Conservation (phyloP, 208 protist species). For the Porcisia hertigi region DNA sequence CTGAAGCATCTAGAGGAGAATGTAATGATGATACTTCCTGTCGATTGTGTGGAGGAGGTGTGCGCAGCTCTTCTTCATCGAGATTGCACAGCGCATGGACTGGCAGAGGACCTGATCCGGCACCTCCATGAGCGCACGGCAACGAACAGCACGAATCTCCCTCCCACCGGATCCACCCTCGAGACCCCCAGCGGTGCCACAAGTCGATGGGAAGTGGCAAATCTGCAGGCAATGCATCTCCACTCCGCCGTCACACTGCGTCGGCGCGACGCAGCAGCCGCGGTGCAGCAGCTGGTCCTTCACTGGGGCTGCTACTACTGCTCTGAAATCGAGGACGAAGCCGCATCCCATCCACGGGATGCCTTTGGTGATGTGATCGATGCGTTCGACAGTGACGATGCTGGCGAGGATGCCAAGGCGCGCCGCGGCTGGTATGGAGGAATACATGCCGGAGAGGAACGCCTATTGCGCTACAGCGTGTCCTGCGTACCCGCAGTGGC, state of each 20-base stretch:
- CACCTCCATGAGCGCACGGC: not conserved
- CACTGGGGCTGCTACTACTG: slow-evolving; percentile 91
- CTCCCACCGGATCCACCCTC: not conserved
- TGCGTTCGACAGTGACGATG: not conserved
- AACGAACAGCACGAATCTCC: not conserved
- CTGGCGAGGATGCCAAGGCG: not conserved
- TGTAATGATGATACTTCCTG: slow-evolving; percentile 1
- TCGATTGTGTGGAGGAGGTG: not conserved
- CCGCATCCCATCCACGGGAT: slow-evolving; percentile 57
- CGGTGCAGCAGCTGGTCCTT: slow-evolving; percentile 15
- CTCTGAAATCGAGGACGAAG: slow-evolving; percentile 58
- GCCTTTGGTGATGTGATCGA: slow-evolving; percentile 2
- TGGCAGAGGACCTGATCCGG: slow-evolving; percentile 6
- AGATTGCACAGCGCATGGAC: not conserved
- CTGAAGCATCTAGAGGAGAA: slow-evolving; percentile 10
- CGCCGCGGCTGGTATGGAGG: not conserved
- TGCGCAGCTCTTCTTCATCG: not conserved
- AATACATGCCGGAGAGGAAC: slow-evolving; percentile 72
- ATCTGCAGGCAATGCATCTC: slow-evolving; percentile 74
- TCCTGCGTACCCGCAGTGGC: not conserved
- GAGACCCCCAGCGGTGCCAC: not conserved
- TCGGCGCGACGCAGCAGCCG: not conserved
- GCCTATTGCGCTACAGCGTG: slow-evolving; percentile 40
- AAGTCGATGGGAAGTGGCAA: slow-evolving; percentile 34
- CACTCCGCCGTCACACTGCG: slow-evolving; percentile 67